These are phyloP conservation scores for Pestalotiopsis sp. DNA, from an alignment of 2,329 filamentous ascomycete species.

Conservation along the genomic window DNA sequence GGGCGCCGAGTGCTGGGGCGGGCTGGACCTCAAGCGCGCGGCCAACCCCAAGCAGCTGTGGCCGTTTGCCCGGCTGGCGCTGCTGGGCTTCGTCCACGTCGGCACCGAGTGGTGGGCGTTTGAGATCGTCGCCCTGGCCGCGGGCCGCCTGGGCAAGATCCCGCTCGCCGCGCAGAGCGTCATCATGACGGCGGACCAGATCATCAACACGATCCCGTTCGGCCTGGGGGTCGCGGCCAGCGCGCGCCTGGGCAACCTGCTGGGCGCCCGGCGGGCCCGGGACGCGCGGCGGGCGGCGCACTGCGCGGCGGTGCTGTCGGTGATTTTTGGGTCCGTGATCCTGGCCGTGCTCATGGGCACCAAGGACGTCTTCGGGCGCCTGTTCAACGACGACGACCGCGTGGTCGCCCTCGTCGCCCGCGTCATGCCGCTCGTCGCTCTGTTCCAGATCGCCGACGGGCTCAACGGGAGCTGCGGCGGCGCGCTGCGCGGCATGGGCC, in stretches of 20 bases:
- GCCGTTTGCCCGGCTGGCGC: conserved; percentile 74
- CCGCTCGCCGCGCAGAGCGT: conserved; percentile 82
- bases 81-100: conserved; percentile 79
- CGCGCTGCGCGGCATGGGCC: conserved; percentile 78
- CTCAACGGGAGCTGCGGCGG: conserved; percentile 86
- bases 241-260: conserved; percentile 76
- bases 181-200: conserved; percentile 87
- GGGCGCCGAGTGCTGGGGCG: conserved; percentile 80
- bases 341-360: conserved; percentile 71
- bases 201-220: conserved; percentile 85
- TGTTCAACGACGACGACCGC: conserved; percentile 78
- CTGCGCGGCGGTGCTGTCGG: conserved; percentile 72
- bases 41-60: conserved; percentile 60
- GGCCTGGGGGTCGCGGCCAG: conserved; percentile 83
- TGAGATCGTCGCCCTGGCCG: conserved; percentile 84
- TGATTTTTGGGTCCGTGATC: conserved; percentile 69
- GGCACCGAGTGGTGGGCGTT: conserved; percentile 96
- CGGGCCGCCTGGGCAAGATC: conserved; percentile 78
- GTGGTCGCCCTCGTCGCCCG: conserved; percentile 75
- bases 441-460: conserved; percentile 90
- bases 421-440: conserved; percentile 83
- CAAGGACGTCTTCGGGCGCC: conserved; percentile 72
- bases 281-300: conserved; percentile 76
- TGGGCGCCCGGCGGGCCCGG: conserved; percentile 68
- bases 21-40: conserved; percentile 64